Conservation (phyloP, 257 asterid genomes). For the Solanum clarkiae region DNA sequence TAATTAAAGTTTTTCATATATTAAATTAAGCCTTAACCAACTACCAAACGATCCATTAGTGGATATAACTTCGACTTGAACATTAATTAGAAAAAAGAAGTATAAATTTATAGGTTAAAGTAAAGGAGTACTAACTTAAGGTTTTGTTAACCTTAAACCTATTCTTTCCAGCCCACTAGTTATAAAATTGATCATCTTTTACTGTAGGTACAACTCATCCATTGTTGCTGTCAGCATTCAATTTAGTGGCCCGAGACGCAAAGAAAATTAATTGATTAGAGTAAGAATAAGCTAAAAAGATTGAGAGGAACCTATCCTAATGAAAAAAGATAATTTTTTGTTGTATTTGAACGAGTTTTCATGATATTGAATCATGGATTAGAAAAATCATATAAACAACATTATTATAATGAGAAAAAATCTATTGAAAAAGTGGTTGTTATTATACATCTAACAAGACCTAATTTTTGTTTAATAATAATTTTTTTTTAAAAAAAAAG, state of each 20-base stretch:
- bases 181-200: slow-evolving; percentile 27
- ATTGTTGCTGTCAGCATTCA: slow-evolving; percentile 41
- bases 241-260: slow-evolving; percentile 20
- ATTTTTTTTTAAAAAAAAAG: too few relatives aligned
- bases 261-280: not conserved
- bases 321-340: not conserved
- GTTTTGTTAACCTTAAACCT: slow-evolving; percentile 59
- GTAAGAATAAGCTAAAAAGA: not conserved
- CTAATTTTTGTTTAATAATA: too few relatives aligned
- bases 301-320: not conserved
- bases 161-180: slow-evolving; percentile 68
- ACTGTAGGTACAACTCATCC: slow-evolving; percentile 53
- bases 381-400: too few relatives aligned
- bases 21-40: too few relatives aligned
- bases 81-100: not conserved
- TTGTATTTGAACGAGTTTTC: not conserved
- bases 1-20: too few relatives aligned
- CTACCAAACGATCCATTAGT: too few relatives aligned
- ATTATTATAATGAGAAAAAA: too few relatives aligned
- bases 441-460: too few relatives aligned
- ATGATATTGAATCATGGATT: too few relatives aligned
- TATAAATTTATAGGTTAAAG: not conserved
- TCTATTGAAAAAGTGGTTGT: too few relatives aligned
- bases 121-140: slow-evolving; percentile 32
- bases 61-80: not conserved